phyloP scores from a whole-genome alignment of 2,329 filamentous ascomycete genomes.

The Cordyceps cicadae region DNA sequence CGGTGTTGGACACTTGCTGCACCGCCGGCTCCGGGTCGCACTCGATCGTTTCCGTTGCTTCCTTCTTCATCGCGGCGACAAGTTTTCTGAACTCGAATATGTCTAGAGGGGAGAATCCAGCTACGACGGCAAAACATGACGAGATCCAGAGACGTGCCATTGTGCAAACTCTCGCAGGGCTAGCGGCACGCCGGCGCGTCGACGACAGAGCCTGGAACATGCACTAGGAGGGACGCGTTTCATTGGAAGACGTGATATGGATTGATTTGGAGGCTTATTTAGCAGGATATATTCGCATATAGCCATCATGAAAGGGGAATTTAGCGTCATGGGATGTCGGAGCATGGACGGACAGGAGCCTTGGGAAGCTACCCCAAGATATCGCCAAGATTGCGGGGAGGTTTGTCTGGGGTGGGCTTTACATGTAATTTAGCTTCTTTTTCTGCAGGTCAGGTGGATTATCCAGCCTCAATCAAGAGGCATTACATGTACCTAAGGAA shows the following conservation, averaged over 20 bases:
- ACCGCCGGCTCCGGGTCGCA: neutral
- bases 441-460: neutral
- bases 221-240: too few relatives aligned
- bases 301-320: neutral
- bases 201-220: too few relatives aligned
- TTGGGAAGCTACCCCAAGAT: neutral
- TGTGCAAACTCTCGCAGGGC: too few relatives aligned
- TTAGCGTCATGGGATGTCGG: neutral
- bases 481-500: too few relatives aligned
- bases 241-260: too few relatives aligned
- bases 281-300: neutral
- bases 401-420: neutral
- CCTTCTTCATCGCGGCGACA: neutral
- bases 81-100: neutral
- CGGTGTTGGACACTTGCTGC: neutral
- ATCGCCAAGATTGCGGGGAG: neutral
- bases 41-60: neutral
- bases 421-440: neutral
- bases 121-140: too few relatives aligned
- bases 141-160: too few relatives aligned
- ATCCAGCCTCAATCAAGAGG: neutral
- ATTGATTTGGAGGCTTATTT: too few relatives aligned
- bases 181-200: too few relatives aligned
- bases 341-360: too few relatives aligned
- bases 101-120: too few relatives aligned